Evolutionary conservation across 1,284 basidiomycete genomes (phyloP), one percentile per base, ranked within the genome.

Genomic region (Trichosporon asahii): DNA sequence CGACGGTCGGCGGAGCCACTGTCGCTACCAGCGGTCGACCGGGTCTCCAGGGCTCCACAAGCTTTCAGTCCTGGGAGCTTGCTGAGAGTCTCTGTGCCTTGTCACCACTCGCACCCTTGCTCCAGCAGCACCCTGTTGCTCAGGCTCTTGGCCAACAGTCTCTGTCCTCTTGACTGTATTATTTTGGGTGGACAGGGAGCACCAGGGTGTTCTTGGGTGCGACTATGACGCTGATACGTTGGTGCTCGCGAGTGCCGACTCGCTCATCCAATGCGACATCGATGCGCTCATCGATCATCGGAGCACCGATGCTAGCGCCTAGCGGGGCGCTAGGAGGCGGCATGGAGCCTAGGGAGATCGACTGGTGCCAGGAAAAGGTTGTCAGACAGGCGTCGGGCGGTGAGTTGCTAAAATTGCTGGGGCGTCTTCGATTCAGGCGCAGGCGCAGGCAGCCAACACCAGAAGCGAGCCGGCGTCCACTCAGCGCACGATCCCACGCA

Each of bases 41-140:
- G 49, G 49, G 49, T 53, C 23, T 23, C 49, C 49, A 53, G 49
- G 49, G 49, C 49, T 53, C 49, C 49, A 53, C 49, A 53, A 53
- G 49, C 49, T 53, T 25, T 53, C 21, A 18, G 11, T 25, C 14
- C 46, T 49, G 49, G 49, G 49, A 23, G 23, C n/a, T 23, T 53
- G 49, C 49, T 53, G 49, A 18, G 21, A 23, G 23, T 12, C 23
- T 4, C 4, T 11, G 49, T 53, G 49, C 49, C 49, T 53, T 11
- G 49, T 21, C 49, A 25, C 23, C 49, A 11, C 18, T 18, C 40
- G 15, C 40, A 5, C 40, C 40, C 40, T n/a, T 6, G 11, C 40
- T n/a, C 40, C 40, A 44, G 15, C 40, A n/a, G 5, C 4, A n/a
- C 18, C 40, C 40, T 44, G 40, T 4, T 12, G 9, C 12, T 21